Evolutionary conservation across 1,284 basidiomycete species (phyloP), one percentile per base, ranked within the genome.

Genomic region (Puccinia polysora): DNA sequence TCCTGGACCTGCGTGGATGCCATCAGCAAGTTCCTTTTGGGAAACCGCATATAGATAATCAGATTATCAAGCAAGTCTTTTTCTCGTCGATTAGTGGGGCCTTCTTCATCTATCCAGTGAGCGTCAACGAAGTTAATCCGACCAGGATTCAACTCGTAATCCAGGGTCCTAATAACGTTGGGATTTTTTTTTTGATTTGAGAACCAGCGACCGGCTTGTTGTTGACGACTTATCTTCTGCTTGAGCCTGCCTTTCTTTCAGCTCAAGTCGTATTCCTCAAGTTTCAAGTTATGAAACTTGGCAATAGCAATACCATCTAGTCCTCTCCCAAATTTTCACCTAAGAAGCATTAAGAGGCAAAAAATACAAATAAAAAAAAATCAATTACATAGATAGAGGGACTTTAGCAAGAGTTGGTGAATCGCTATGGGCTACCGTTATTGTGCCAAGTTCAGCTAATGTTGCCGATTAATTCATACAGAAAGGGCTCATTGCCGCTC

Each of bases 31-130:
- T 56, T 56, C 32, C 32, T 56, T 15, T 56, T 56, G 32, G 58
- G 34, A 43, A 25, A 60, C 34, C 58, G 58, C 58, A 60, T 60
- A 60, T 60, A 60, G 58, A 60, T 60, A 60, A 60, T 60, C 58
- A 40, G 58, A 40, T 60, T 60, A 60, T 60, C 38, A 60, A 60
- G 36, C 58, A 25, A 60, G 20, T 60, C 20, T 4, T 60, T 15
- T 23, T 18, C 40, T 18, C 8, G 25, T 34, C 38, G 7, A 5
- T 40, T 40, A 10, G 40, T 38, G 18, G 18, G 28, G 25, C 50
- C 14, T 28, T 60, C 38, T 56, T 56, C 55, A 56, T 36, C 38
- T 56, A 56, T 36, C 23, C 23, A 18, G 25, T 43, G 25, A 38
- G 43, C 38, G 58, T 23, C 38, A 60, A 60, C 43, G 58, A 38